These are phyloP conservation scores for Gaeumannomyces tritici DNA, from an alignment of 2,329 filamentous ascomycete genomes.

Conservation along the genomic window DNA sequence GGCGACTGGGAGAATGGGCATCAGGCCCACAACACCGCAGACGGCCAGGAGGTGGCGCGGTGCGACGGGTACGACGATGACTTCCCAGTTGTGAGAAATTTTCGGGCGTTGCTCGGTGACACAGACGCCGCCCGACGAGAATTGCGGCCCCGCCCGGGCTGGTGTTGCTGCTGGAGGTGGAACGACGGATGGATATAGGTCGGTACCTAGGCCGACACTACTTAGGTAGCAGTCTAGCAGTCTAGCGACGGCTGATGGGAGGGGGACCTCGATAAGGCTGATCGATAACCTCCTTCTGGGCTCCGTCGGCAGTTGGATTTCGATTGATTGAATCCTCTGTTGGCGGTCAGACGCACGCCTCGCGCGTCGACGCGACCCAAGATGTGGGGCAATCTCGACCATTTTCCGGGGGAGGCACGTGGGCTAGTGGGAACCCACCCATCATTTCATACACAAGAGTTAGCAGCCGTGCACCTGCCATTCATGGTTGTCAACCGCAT, in stretches of 20 bases:
- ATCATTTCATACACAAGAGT: not conserved
- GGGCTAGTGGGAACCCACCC: too few species aligned
- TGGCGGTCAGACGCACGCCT: too few species aligned
- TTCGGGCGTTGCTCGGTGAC: not conserved
- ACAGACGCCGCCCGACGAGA: not conserved
- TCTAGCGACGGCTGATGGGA: not conserved
- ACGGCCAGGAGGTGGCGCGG: not conserved
- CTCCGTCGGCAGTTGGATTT: not conserved
- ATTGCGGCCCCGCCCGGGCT: not conserved
- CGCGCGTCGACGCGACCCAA: not conserved
- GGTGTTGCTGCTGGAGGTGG: not conserved
- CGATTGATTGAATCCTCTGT: not conserved
- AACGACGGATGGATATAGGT: not conserved
- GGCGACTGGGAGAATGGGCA: not conserved
- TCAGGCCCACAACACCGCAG: not conserved
- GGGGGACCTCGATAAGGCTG: not conserved
- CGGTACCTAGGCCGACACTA: too few species aligned
- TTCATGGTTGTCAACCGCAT: too few species aligned
- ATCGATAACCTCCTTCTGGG: not conserved
- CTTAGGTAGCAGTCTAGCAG: not conserved
- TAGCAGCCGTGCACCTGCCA: too few species aligned
- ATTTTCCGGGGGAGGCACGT: not conserved
- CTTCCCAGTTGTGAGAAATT: too few species aligned
- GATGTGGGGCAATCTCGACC: not conserved
- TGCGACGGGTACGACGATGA: too few species aligned